Evolutionary conservation across 2,329 filamentous ascomycete species (phyloP).

Genomic region (Fusarium tjaetaba): DNA sequence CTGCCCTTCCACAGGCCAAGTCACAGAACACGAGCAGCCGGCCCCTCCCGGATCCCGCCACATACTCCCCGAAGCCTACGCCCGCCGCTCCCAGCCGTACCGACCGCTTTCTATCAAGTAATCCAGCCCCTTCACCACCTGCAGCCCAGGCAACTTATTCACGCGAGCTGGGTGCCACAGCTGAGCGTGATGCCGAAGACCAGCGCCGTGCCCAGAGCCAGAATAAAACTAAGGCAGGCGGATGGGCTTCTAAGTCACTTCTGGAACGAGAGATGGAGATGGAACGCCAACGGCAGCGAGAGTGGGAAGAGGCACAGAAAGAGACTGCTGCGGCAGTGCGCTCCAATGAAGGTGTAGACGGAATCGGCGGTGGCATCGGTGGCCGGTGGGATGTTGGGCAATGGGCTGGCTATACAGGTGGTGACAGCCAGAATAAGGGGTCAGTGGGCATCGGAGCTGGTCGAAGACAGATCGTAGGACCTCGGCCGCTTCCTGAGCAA

Average conservation of each 20-base stretch:
- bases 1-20: slow-evolving; percentile 34
- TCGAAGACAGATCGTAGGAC: slow-evolving; percentile 81
- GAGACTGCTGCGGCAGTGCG: slow-evolving; percentile 66
- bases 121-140: slow-evolving; percentile 58
- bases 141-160: slow-evolving; percentile 62
- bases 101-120: slow-evolving; percentile 66
- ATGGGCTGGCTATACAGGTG: slow-evolving; percentile 78
- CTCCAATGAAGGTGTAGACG: slow-evolving; percentile 65
- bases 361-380: slow-evolving; percentile 72
- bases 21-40: slow-evolving; percentile 24
- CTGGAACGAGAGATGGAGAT: slow-evolving; percentile 84
- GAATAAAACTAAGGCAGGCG: slow-evolving; percentile 68
- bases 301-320: slow-evolving; percentile 82
- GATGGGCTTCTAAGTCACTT: slow-evolving; percentile 74
- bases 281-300: slow-evolving; percentile 78
- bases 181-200: slow-evolving; percentile 71
- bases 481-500: slow-evolving; percentile 68
- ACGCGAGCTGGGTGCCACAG: slow-evolving; percentile 64
- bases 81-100: slow-evolving; percentile 58
- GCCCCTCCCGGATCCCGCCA: slow-evolving; percentile 34
- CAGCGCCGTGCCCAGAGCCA: slow-evolving; percentile 68
- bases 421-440: slow-evolving; percentile 77
- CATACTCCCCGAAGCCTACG: slow-evolving; percentile 30
- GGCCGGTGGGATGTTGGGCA: slow-evolving; percentile 81
- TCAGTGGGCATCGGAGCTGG: slow-evolving; percentile 73